Conservation (phyloP, 441 rosid species). For the Adansonia grandidieri region DNA sequence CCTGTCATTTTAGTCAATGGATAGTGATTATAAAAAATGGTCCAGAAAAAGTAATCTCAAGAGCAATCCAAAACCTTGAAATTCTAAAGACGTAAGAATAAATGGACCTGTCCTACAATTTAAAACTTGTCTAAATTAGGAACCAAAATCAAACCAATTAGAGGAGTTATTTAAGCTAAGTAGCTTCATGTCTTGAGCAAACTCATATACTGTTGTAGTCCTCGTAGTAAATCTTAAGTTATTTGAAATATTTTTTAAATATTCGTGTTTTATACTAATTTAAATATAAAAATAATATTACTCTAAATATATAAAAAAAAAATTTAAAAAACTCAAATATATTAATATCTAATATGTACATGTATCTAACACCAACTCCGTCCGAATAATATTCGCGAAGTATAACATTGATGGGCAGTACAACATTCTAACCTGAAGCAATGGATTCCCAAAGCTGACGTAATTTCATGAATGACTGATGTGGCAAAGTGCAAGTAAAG, state of each 20-base stretch:
- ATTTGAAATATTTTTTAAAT: no score
- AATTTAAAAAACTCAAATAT: no score
- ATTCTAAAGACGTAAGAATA: neutral
- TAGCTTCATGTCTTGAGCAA: neutral
- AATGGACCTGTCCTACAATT: neutral
- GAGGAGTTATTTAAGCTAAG: neutral
- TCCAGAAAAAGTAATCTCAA: neutral
- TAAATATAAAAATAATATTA: no score
- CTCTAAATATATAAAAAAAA: no score
- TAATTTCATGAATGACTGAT: constrained; percentile 91
- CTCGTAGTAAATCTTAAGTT: neutral
- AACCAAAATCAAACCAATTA: neutral
- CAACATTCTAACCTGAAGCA: constrained; percentile 87
- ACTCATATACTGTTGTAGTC: neutral
- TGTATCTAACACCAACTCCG: no score
- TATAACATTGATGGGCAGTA: neutral
- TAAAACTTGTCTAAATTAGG: neutral
- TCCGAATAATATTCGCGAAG: neutral
- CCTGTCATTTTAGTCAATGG: constrained; percentile 49
- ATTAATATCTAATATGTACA: no score
- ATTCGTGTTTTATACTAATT: no score
- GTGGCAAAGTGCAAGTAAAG: constrained; percentile 88
- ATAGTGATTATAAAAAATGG: neutral
- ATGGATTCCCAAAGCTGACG: constrained; percentile 83
- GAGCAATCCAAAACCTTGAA: neutral